phyloP scores from a whole-genome alignment of 805 yeast species.

The Groenewaldozyma salmanticensis region DNA sequence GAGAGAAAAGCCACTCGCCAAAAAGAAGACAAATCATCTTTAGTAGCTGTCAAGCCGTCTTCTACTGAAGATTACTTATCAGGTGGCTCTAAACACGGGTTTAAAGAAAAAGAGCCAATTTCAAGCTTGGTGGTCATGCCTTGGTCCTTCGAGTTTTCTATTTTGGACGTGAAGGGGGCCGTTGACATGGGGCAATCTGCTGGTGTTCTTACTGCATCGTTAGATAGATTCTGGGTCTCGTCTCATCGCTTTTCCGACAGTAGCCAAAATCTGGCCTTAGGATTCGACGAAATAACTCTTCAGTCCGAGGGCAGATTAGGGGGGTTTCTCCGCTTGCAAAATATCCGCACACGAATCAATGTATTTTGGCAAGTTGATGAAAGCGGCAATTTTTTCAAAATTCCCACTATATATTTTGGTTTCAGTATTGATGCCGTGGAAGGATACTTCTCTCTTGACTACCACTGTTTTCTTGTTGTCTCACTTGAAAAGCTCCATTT shows the following conservation, averaged over 20 bases:
- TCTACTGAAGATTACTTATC: neutral
- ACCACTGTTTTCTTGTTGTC: constrained; percentile 70
- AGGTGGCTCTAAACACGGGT: constrained; percentile 19
- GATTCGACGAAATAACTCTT: constrained; percentile 43
- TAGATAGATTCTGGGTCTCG: constrained; percentile 59
- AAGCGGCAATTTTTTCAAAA: constrained; percentile 29
- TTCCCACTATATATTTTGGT: constrained; percentile 61
- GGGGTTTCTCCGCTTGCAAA: constrained; percentile 46
- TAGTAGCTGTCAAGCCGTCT: neutral
- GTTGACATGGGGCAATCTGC: constrained; percentile 79
- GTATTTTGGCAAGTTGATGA: constrained; percentile 52
- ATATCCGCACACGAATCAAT: constrained; percentile 49
- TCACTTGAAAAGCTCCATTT: constrained; percentile 39
- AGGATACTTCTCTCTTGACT: constrained; percentile 65
- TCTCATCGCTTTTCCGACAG: constrained; percentile 57
- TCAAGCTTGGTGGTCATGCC: constrained; percentile 60
- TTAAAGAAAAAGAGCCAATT: constrained; percentile 37
- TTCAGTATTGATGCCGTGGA: constrained; percentile 48
- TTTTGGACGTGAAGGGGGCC: constrained; percentile 42
- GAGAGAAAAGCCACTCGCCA: neutral
- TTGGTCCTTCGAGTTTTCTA: constrained; percentile 53
- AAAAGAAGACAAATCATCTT: neutral
- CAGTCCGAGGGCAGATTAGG: constrained; percentile 71
- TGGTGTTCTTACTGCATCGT: constrained; percentile 48
- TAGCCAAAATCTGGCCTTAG: constrained; percentile 61